Evolutionary conservation across 2,329 filamentous ascomycete species (phyloP).

Genomic region (Metarhizium humberi): DNA sequence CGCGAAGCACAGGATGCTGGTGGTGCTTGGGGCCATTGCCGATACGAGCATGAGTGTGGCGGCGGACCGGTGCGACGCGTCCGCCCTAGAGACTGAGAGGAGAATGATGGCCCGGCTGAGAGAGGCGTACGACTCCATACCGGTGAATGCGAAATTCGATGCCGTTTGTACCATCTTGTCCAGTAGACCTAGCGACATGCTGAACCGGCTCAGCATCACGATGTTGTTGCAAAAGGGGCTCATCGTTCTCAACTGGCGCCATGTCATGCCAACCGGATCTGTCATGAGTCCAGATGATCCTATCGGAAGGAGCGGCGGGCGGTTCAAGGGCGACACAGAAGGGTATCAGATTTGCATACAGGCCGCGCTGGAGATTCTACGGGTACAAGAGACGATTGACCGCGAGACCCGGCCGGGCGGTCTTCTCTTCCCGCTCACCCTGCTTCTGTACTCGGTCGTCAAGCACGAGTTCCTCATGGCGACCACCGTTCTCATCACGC

Average conservation of each 20-base stretch:
- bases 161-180: not conserved
- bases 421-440: not conserved
- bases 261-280: not conserved
- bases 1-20: conserved; percentile 16
- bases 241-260: not conserved
- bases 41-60: not conserved
- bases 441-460: not conserved
- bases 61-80: not conserved
- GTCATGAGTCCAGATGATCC: not conserved
- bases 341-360: not conserved
- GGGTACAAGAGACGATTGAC: not conserved
- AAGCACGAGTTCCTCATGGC: not conserved
- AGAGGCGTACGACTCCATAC: not conserved
- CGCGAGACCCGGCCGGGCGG: not conserved
- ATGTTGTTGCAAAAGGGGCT: not conserved
- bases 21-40: conserved; percentile 13
- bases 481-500: not conserved
- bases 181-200: not conserved
- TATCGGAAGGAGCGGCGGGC: not conserved
- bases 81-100: not conserved
- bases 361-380: not conserved
- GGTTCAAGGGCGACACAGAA: not conserved
- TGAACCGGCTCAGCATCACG: not conserved
- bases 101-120: not conserved
- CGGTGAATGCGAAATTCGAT: not conserved